Evolutionary conservation across 768 basidiomycete genomes (phyloP), one percentile per base, ranked within the genome.

Genomic region (Leccinum variicolor): DNA sequence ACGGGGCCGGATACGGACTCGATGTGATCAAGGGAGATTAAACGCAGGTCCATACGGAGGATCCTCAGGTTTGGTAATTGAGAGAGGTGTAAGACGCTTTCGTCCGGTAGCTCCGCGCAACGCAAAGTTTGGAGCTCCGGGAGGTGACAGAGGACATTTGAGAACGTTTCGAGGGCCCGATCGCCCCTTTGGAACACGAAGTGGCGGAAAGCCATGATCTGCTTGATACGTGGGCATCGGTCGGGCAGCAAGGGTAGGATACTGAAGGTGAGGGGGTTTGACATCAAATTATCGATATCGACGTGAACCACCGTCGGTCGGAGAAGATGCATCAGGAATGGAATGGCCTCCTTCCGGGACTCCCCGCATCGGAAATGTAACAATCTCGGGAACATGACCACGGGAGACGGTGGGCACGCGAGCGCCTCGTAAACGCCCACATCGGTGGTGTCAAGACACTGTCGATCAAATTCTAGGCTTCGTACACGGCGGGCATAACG

Each of bases 381-480:
- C 50, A 72, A 56, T 48, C 66, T 56, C 6, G 71, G 71, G 54
- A 69, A 70, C 1, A 66, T 53, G 52, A 62, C 50, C 14, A 50
- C 53, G 48, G 64, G n/a, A 23, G 59, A 48, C 0, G 69, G 69
- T 1, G 62, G 66, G 0, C 45, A 28, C 0, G 61, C 41, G 34
- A 70, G 68, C 0, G 61, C 56, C 41, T 17, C 4, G 46, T 70
- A 70, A 11, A 70, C 68, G 17, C 50, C 58, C 2, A 49, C 47
- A 43, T 70, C 61, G 1, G 68, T 70, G 3, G 66, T 70, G 17
- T 51, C 50, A 4, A 56, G 39, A 39, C 67, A 69, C n/a, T 65
- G 65, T 1, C 69, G 64, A 58, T 72, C 69, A 33, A 68, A 72
- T 53, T 68, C 68, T 46, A 70, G 53, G n/a, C 66, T 73, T 29